Evolutionary conservation across 345 rosid species (phyloP), one percentile per base, ranked within the genome.

Genomic region (Kandelia obovata): DNA sequence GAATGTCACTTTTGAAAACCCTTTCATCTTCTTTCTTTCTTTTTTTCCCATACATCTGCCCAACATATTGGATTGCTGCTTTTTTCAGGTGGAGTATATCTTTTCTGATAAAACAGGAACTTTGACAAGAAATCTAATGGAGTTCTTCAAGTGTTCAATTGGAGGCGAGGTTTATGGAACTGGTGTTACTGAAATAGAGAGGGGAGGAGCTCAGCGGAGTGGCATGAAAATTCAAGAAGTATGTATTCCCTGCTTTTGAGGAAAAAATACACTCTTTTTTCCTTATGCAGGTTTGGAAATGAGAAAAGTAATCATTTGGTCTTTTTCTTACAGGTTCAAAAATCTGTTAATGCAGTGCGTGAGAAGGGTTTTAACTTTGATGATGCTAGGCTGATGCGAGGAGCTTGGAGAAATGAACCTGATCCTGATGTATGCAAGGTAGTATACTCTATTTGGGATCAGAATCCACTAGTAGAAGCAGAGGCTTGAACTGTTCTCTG

Each of bases 91-190:
- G 80, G 98, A 96, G 73, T 96, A 89, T 76, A 90, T 96, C 51
- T 96, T 96, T 83, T 92, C 99, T 53, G 98, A 96, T 81, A 96
- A 92, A 87, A 96, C 99, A 60, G 99, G 99, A 79, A 96, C 99
- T 63, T 86, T 96, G 76, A 96, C 99, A 16, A 86, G 99, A 80
- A 96, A 96, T 78, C 78, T 92, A 79, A 96, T 96, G 99, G 99
- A 96, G 86, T 96, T 96, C 77, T 96, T 96, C 73, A 96, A 96
- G 86, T 92, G 99, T 80, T 92, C 99, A 46, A 90, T 96, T 82
- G 99, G 95, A 74, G 99, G 97, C 71, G 91, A 86, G 81, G 79
- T 82, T 60, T 96, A 96, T 81, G 99, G 99, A 69, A 77, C 87
- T 73, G 99, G 99, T 69, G 62, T 89, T 78, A 96, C 98, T 67